Base-by-base conservation (phyloP, 352 stramenopile genomes). In the Phytopythium aichiense region DNA sequence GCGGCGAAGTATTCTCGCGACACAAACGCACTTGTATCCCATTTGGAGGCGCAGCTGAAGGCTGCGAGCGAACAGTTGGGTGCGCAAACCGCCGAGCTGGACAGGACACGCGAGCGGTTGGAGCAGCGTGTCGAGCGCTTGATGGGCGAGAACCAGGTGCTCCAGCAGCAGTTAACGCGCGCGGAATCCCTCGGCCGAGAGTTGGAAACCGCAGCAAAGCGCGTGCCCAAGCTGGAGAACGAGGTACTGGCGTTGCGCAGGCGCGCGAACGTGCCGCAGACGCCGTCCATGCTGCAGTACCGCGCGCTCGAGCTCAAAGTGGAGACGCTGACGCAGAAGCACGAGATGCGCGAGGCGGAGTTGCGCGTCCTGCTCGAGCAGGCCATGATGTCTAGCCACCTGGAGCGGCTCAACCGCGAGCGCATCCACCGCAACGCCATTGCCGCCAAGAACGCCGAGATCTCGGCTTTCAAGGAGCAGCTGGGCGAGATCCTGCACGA, bases 241-340 rank as follows among this genome's bases (percentile, higher is more conserved):
- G 68, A 91, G 20, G 59, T 93, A 3, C n/a, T 68, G 9, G 60
- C 62, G 3, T 66, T 92, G 18, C 67, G 71, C 20, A 61, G 73
- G 15, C 69, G 88, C 48, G 42, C 80, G 8, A 63, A 68, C n/a
- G 61, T 91, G 18, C 86, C 86, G 23, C 78, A 73, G 25, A 91
- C 84, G 11, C 86, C 84, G 25, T 92, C 83, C 0, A 92, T 93
- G 86, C 61, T 91, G 38, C 79, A 92, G 62, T 92, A 91, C 53
- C 72, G 78, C 22, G 83, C 77, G 1, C 65, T 95, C 4, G 84
- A 92, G 59, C 66, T 92, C 48, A 72, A 90, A 28, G 77, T 95
- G 38, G 82, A 88, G 48, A 90, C 82, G 23, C 65, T 95, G 23
- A 75, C 74, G 23, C 81, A 93, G 50, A 95, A 92, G 60, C 74